Evolutionary conservation across 192 early-diverging fungal species (phyloP).

Genomic region (Coemansia sp.): DNA sequence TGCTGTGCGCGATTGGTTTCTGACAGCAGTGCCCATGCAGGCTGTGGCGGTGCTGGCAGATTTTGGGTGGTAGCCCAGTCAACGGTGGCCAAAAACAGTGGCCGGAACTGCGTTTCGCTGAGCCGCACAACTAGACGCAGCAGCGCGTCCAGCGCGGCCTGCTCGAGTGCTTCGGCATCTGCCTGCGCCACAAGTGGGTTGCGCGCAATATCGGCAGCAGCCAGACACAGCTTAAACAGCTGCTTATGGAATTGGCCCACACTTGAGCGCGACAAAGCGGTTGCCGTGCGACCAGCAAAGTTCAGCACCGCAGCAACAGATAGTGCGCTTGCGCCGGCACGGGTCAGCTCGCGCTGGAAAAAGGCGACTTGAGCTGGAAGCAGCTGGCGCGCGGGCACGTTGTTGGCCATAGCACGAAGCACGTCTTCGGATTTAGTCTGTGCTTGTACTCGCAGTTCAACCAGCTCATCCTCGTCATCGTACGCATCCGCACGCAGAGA

Average conservation of each 20-base stretch:
- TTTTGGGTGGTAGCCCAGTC: constrained; percentile 39
- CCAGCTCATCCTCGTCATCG: neutral
- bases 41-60: constrained; percentile 1
- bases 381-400: constrained; percentile 44
- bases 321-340: constrained; percentile 43
- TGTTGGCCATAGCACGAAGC: constrained; percentile 25
- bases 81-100: constrained; percentile 82
- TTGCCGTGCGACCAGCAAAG: constrained; percentile 66
- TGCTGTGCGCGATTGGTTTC: constrained; percentile 31
- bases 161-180: constrained; percentile 61
- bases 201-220: constrained; percentile 59
- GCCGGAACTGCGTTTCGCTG: constrained; percentile 94
- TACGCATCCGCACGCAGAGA: constrained; percentile 6
- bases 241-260: constrained; percentile 73
- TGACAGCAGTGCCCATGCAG: constrained; percentile 51
- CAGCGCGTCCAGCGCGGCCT: constrained; percentile 69
- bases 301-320: constrained; percentile 56
- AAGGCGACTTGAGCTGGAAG: constrained; percentile 45
- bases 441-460: constrained; percentile 23
- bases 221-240: constrained; percentile 85
- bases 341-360: constrained; percentile 56
- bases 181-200: constrained; percentile 27
- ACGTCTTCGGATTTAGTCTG: constrained; percentile 20
- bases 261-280: constrained; percentile 60
- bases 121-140: constrained; percentile 83